Evolutionary conservation across 179 eudicot species (phyloP).

Genomic region (Silene noctiflora): DNA sequence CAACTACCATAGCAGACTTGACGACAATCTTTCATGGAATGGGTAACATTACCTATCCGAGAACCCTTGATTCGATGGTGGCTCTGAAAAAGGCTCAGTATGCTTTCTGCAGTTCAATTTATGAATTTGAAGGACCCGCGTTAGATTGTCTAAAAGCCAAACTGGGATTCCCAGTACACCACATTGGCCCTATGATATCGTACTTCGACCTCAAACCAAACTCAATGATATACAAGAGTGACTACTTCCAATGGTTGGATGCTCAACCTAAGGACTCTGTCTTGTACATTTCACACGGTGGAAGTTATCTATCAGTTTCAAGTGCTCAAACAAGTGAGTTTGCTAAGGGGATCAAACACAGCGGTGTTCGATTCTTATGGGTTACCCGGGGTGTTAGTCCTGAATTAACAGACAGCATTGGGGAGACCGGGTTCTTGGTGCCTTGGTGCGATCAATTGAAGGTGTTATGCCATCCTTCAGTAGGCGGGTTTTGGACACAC

Average conservation of each 20-base stretch:
- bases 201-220: slow-evolving; percentile 17
- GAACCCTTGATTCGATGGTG: slow-evolving; percentile 19
- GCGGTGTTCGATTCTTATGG: slow-evolving; percentile 52
- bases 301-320: slow-evolving; percentile 51
- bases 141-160: slow-evolving; percentile 36
- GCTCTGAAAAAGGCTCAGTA: slow-evolving; percentile 32
- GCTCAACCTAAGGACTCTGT: slow-evolving; percentile 53
- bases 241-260: slow-evolving; percentile 51
- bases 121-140: slow-evolving; percentile 46
- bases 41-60: slow-evolving; percentile 4
- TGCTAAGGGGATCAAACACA: slow-evolving; percentile 34
- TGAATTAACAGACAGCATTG: slow-evolving; percentile 17
- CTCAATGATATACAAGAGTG: neutral
- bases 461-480: slow-evolving; percentile 46
- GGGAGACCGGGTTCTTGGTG: slow-evolving; percentile 37
- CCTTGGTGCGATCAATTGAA: slow-evolving; percentile 65
- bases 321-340: slow-evolving; percentile 53
- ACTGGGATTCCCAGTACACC: slow-evolving; percentile 31
- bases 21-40: slow-evolving; percentile 36
- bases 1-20: slow-evolving; percentile 42
- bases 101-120: slow-evolving; percentile 41
- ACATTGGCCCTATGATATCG: slow-evolving; percentile 53
- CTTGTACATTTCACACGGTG: slow-evolving; percentile 52
- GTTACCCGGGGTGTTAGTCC: slow-evolving; percentile 42
- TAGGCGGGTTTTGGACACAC: slow-evolving; percentile 61